phyloP scores from a whole-genome alignment of 139 green algal species.

The Pedinophyceae sp. region DNA sequence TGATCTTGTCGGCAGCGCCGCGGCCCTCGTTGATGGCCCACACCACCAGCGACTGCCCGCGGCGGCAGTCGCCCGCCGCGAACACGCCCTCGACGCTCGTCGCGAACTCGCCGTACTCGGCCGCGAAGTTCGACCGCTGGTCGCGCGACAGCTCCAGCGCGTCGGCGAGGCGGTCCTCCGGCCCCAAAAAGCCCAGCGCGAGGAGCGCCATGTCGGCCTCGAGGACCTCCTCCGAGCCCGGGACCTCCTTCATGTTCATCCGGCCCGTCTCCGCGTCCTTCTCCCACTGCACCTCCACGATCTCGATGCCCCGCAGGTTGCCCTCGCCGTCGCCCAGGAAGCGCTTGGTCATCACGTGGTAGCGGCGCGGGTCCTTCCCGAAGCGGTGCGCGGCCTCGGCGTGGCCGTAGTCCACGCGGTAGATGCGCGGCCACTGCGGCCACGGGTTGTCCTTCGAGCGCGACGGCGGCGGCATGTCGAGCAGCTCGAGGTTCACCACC shows the following conservation, averaged over 20 bases:
- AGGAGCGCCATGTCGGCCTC: slow-evolving; percentile 82
- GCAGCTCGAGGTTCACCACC: slow-evolving; percentile 89
- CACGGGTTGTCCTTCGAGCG: slow-evolving; percentile 71
- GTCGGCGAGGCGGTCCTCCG: slow-evolving; percentile 62
- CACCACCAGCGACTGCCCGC: slow-evolving; percentile 78
- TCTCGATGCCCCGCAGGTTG: slow-evolving; percentile 59
- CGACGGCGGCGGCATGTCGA: slow-evolving; percentile 57
- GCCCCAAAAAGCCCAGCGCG: slow-evolving; percentile 90
- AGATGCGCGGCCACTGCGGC: slow-evolving; percentile 86
- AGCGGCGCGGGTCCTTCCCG: slow-evolving; percentile 69
- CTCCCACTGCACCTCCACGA: slow-evolving; percentile 33
- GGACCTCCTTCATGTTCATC: slow-evolving; percentile 54
- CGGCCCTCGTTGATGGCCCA: no score
- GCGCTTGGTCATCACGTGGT: slow-evolving; percentile 85
- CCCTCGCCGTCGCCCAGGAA: slow-evolving; percentile 68
- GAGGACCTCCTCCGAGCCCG: slow-evolving; percentile 48
- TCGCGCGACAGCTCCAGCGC: slow-evolving; percentile 61
- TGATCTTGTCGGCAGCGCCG: no score
- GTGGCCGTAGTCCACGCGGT: slow-evolving; percentile 84
- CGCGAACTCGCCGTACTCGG: slow-evolving; percentile 68
- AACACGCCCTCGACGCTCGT: slow-evolving; percentile 83
- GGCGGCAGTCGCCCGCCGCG: slow-evolving; percentile 83
- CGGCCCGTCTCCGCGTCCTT: slow-evolving; percentile 8
- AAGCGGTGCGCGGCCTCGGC: slow-evolving; percentile 59
- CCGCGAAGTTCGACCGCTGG: slow-evolving; percentile 87